Conservation (phyloP, 1,284 basidiomycete genomes). For the Ustilago trichophora region DNA sequence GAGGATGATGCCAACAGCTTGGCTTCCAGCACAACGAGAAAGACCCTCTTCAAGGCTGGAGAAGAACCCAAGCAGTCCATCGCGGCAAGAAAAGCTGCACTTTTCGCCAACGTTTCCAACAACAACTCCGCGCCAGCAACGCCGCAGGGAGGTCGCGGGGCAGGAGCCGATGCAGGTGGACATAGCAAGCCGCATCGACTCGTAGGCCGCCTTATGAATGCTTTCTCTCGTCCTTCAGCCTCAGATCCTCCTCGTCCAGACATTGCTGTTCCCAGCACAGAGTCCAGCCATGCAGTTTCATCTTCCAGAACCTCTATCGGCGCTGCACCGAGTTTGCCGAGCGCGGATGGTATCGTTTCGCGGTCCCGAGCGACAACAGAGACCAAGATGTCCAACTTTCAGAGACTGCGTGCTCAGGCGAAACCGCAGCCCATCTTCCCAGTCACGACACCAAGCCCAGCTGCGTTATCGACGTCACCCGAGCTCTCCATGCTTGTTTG, state of each 20-base stretch:
- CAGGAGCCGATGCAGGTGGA: not conserved
- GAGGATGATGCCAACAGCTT: conserved; percentile 17
- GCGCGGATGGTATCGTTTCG: not conserved
- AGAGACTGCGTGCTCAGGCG: conserved; percentile 3
- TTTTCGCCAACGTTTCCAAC: conserved; percentile 19
- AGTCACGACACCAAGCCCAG: conserved; percentile 1
- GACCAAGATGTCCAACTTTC: conserved; percentile 11
- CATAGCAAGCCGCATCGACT: conserved; percentile 24
- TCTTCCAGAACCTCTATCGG: conserved; percentile 1
- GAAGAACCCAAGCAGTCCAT: conserved; percentile 34
- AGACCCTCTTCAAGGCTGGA: conserved; percentile 27
- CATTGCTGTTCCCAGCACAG: not conserved
- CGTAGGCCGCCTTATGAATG: conserved; percentile 41
- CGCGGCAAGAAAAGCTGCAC: conserved; percentile 33
- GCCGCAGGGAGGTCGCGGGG: conserved; percentile 12
- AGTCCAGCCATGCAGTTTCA: not conserved
- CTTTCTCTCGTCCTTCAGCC: conserved; percentile 16
- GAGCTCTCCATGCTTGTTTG: conserved; percentile 46
- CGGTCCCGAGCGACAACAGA: conserved; percentile 6
- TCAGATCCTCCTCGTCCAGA: conserved; percentile 16
- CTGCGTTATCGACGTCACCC: conserved; percentile 44
- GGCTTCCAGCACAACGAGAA: conserved; percentile 3
- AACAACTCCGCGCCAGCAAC: conserved; percentile 27
- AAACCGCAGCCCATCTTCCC: conserved; percentile 31
- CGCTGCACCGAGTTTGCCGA: no score